phyloP scores from a whole-genome alignment of 2,329 filamentous ascomycete species.

The Conoideocrella luteorostrata region DNA sequence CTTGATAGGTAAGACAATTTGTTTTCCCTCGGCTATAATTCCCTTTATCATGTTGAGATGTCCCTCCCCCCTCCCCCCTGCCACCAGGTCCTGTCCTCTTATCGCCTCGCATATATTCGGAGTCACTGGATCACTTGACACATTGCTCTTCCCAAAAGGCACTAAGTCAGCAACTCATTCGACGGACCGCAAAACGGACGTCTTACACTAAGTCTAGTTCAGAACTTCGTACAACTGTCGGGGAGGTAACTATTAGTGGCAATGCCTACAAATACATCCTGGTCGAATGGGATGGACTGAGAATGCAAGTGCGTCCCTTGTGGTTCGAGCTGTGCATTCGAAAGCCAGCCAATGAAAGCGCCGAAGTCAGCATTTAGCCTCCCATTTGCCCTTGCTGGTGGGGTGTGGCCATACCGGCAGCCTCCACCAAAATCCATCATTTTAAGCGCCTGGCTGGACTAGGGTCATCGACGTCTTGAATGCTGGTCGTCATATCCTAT shows the following conservation, averaged over 20 bases:
- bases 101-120: conserved; percentile 40
- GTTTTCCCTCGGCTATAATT: conserved; percentile 9
- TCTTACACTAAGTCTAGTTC: not conserved
- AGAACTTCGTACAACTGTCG: not conserved
- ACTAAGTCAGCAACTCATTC: not conserved
- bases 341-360: conserved; percentile 33
- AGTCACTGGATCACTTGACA: conserved; percentile 39
- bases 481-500: conserved; percentile 10
- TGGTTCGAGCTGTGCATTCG: conserved; percentile 4
- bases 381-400: conserved; percentile 31
- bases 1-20: conserved; percentile 75
- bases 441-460: conserved; percentile 44
- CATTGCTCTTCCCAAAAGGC: not conserved
- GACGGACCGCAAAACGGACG: conserved; percentile 1
- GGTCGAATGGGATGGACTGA: too few relatives aligned
- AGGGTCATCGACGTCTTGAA: conserved; percentile 25
- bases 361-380: conserved; percentile 29
- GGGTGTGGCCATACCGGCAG: not conserved
- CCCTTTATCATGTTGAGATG: conserved; percentile 10
- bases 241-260: too few relatives aligned
- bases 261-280: too few relatives aligned
- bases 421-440: conserved; percentile 38
- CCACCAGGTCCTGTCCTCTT: not conserved
- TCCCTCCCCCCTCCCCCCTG: not conserved
- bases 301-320: conserved; percentile 2